phyloP scores from a whole-genome alignment of 352 stramenopile species.

The Phytopythium boreale region DNA sequence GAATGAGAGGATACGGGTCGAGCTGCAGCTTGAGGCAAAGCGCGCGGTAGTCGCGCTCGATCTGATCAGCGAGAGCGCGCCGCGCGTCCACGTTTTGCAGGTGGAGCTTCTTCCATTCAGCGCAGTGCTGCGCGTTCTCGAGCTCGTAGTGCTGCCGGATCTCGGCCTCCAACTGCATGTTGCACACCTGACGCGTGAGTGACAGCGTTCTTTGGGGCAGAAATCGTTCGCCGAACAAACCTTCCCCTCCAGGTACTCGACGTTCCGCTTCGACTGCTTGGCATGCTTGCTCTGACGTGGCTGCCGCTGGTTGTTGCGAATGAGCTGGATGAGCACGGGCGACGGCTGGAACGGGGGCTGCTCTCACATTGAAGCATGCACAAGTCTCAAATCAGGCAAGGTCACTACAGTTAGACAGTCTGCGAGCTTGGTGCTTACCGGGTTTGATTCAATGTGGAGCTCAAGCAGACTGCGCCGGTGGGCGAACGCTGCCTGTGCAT shows the following conservation, averaged over 20 bases:
- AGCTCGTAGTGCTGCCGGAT: constrained; percentile 57
- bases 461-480: constrained; percentile 41
- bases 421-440: constrained; percentile 14
- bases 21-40: constrained; percentile 19
- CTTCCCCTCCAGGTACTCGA: constrained; percentile 53
- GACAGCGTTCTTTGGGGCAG: too few relatives aligned
- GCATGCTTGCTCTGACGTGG: constrained; percentile 19
- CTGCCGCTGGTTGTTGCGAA: constrained; percentile 27
- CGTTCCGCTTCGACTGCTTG: constrained; percentile 28
- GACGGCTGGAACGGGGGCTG: constrained; percentile 59
- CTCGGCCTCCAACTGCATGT: constrained; percentile 46
- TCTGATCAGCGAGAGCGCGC: constrained; percentile 16
- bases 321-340: constrained; percentile 38
- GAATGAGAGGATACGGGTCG: too few relatives aligned
- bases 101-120: constrained; percentile 52
- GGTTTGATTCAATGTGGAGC: constrained; percentile 44
- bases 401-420: not conserved
- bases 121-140: constrained; percentile 43
- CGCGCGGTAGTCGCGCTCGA: constrained; percentile 29
- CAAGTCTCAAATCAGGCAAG: not conserved
- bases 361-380: not conserved
- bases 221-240: constrained; percentile 9
- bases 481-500: not conserved
- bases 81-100: constrained; percentile 18
- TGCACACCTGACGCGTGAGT: not conserved